Conservation (phyloP, 352 stramenopile genomes). For the Phytophthora capsici region DNA sequence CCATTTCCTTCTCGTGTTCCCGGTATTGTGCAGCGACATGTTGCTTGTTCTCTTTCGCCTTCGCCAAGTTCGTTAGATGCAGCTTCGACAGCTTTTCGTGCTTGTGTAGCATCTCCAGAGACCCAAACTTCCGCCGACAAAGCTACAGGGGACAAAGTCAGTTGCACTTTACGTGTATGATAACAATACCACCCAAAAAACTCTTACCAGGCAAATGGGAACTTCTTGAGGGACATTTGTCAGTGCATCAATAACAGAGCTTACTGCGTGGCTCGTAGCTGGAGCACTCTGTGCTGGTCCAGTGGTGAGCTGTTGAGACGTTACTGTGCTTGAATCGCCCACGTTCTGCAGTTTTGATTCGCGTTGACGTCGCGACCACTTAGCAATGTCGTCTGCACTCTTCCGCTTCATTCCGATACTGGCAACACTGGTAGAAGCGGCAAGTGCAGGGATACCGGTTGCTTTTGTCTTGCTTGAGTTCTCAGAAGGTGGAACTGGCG, state of each 20-base stretch:
- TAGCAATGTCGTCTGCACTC: slow-evolving; percentile 80
- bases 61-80: slow-evolving; percentile 77
- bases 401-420: slow-evolving; percentile 68
- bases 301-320: slow-evolving; percentile 11
- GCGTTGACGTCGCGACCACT: slow-evolving; percentile 77
- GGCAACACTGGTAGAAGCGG: slow-evolving; percentile 14
- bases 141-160: slow-evolving; percentile 45
- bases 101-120: slow-evolving; percentile 75
- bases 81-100: slow-evolving; percentile 82
- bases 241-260: slow-evolving; percentile 44
- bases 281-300: background rate
- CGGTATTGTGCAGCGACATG: slow-evolving; percentile 64
- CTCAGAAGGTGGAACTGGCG: slow-evolving; percentile 4
- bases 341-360: slow-evolving; percentile 23
- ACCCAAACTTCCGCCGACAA: slow-evolving; percentile 82
- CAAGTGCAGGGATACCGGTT: background rate
- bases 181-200: background rate
- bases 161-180: background rate
- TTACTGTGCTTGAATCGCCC: background rate
- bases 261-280: background rate
- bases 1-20: slow-evolving; percentile 60
- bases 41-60: slow-evolving; percentile 78
- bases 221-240: slow-evolving; percentile 58
- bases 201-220: slow-evolving; percentile 81
- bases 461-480: slow-evolving; percentile 1